Base-by-base conservation (phyloP, 2,329 filamentous ascomycete genomes). In the Scedosporium aurantiacum region DNA sequence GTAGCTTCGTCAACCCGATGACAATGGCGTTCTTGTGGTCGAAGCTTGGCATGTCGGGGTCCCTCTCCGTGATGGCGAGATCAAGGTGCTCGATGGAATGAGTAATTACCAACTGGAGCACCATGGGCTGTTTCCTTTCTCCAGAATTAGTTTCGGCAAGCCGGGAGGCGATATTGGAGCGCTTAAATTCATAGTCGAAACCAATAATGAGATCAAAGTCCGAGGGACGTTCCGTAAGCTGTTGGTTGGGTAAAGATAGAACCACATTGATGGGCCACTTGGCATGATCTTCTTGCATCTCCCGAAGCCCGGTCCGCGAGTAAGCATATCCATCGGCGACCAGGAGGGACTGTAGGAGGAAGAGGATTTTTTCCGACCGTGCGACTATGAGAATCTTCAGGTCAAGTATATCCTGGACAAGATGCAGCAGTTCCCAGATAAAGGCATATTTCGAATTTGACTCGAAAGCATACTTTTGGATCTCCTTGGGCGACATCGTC, bases 391-490 rank as follows among this genome's bases (percentile, higher is more conserved):
- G 70, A 6, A 87, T 69, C 41, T 77, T 79, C 43, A 75, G 77
- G 10, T 37, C 32, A 14, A 78, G 73, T 12, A 72, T 69, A 16
- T 72, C 69, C n/a, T 68, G 67, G 10, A 85, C 67, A 7, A 70
- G 67, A 21, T 78, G 72, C 32, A 86, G 68, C 3, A 87, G 72
- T 64, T 85, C 82, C 54, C 76, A 79, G 5, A 86, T 66, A 65
- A 87, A 87, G 37, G 76, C 78, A 65, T 82, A 83, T 65, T 87
- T 87, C 61, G 81, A 73, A 68, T 84, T 86, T 8, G 81, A 79
- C 60, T 79, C 79, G 61, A 79, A 76, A 1, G 79, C 77, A 64
- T 83, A 81, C 66, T 79, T 84, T 65, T 78, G 78, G 60, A 76
- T 72, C 23, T 78, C 74, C 3, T 70, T 67, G 6, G 75, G 66